Evolutionary conservation across 306 rosid species (phyloP).

Genomic region (Dicorynia guianensis): DNA sequence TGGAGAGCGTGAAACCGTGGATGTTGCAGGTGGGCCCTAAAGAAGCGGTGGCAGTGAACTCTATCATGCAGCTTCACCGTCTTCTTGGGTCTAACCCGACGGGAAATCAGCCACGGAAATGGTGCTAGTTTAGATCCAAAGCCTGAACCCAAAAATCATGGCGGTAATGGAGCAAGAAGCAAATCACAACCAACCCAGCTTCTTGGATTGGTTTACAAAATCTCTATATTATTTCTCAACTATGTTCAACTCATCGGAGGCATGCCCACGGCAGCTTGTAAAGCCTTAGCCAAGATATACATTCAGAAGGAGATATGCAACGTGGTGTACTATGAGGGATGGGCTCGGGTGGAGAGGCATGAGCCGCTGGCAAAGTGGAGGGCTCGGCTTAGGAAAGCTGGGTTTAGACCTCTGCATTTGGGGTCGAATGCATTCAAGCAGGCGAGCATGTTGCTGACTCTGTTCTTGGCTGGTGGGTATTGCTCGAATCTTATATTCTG

Average conservation of each 20-base stretch:
- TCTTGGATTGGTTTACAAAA: conserved; percentile 87
- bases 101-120: conserved; percentile 39
- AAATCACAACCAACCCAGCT: conserved; percentile 72
- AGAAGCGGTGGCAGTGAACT: conserved; percentile 86
- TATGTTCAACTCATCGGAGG: conserved; percentile 85
- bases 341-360: conserved; percentile 81
- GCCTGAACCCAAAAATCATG: conserved; percentile 73
- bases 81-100: conserved; percentile 59
- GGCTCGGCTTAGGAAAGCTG: conserved; percentile 65
- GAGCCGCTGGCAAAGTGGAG: conserved; percentile 79
- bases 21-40: conserved; percentile 77
- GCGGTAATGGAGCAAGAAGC: conserved; percentile 91
- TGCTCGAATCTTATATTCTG: too few species aligned
- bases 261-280: conserved; percentile 72
- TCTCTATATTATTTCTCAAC: conserved; percentile 82
- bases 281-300: conserved; percentile 78
- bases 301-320: conserved; percentile 79
- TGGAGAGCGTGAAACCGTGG: conserved; percentile 93
- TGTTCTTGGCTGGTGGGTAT: conserved; percentile 83
- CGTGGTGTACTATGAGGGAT: conserved; percentile 83
- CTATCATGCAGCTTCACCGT: conserved; percentile 87
- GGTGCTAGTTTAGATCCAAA: conserved; percentile 74
- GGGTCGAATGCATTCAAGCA: conserved; percentile 92
- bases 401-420: conserved; percentile 61
- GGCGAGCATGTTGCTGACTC: conserved; percentile 80